These are phyloP conservation scores for Phytophthora crassamura DNA, from an alignment of 352 stramenopile genomes.

Conservation along the genomic window DNA sequence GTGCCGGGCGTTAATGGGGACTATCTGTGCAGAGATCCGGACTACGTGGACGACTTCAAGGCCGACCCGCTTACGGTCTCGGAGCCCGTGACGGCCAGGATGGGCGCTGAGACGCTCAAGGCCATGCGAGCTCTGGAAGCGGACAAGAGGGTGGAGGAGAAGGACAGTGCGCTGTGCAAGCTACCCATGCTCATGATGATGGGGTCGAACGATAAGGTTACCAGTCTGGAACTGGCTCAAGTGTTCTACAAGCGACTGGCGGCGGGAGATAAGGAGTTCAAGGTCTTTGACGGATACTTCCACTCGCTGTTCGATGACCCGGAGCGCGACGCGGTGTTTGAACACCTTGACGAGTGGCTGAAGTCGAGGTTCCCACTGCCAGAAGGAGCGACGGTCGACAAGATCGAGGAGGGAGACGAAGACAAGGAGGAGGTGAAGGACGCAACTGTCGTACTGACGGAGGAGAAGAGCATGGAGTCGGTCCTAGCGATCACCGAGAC, in stretches of 20 bases:
- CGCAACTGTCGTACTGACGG: background rate
- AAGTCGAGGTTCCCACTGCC: slow-evolving; percentile 40
- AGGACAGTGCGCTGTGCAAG: slow-evolving; percentile 36
- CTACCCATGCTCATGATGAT: slow-evolving; percentile 53
- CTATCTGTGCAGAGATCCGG: slow-evolving; percentile 35
- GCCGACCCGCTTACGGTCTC: slow-evolving; percentile 54
- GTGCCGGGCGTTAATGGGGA: slow-evolving; percentile 60
- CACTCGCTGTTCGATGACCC: slow-evolving; percentile 75
- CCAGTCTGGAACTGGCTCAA: slow-evolving; percentile 50
- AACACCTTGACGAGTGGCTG: slow-evolving; percentile 53
- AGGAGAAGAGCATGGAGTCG: background rate
- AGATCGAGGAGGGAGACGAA: slow-evolving; percentile 15
- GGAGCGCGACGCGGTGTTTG: slow-evolving; percentile 56
- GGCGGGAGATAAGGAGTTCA: slow-evolving; percentile 64
- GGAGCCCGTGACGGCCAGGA: slow-evolving; percentile 46
- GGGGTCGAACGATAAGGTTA: slow-evolving; percentile 61
- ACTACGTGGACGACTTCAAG: slow-evolving; percentile 52
- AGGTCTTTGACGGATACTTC: slow-evolving; percentile 60
- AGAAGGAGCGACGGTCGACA: slow-evolving; percentile 13
- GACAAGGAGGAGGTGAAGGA: slow-evolving; percentile 5
- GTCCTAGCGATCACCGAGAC: background rate
- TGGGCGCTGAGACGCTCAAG: slow-evolving; percentile 50
- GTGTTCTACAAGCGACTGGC: slow-evolving; percentile 55
- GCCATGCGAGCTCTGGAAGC: slow-evolving; percentile 46
- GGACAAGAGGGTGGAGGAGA: slow-evolving; percentile 41